Evolutionary conservation across 805 yeast species (phyloP).

Genomic region (Saccharomycopsis fermentans): DNA sequence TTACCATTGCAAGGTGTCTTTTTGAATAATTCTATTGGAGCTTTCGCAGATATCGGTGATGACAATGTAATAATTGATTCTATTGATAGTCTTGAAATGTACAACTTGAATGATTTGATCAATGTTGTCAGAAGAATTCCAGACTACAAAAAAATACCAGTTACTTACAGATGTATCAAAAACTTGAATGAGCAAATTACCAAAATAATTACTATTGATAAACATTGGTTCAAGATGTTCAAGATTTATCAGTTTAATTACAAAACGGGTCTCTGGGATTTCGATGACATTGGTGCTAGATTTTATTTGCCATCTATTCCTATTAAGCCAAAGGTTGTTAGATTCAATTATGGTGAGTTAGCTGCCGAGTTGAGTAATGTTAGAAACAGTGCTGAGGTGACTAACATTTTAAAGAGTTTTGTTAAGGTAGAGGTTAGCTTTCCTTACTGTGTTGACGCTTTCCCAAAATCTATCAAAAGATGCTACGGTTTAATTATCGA

Average conservation of each 20-base stretch:
- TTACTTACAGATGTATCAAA: slow-evolving; percentile 16
- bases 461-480: slow-evolving; percentile 17
- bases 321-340: slow-evolving; percentile 16
- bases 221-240: slow-evolving; percentile 19
- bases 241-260: slow-evolving; percentile 18
- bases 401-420: slow-evolving; percentile 14
- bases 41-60: slow-evolving; percentile 18
- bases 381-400: slow-evolving; percentile 14
- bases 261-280: slow-evolving; percentile 19
- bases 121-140: slow-evolving; percentile 18
- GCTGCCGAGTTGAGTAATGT: slow-evolving; percentile 14
- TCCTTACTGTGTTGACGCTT: slow-evolving; percentile 18
- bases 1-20: slow-evolving; percentile 18
- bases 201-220: slow-evolving; percentile 18
- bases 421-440: slow-evolving; percentile 19
- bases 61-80: slow-evolving; percentile 18
- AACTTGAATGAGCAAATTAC: slow-evolving; percentile 18
- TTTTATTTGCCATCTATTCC: slow-evolving; percentile 19
- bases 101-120: slow-evolving; percentile 18
- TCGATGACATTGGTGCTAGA: slow-evolving; percentile 17
- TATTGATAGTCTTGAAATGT: slow-evolving; percentile 14
- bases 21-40: slow-evolving; percentile 17
- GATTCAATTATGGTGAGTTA: slow-evolving; percentile 13
- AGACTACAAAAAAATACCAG: slow-evolving; percentile 18
- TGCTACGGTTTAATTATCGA: slow-evolving; percentile 19